A percentile compares a stretch with the other conserved stretches of the same genome.
These are phyloP conservation scores for Lumnitzera littorea DNA, from an alignment of 345 rosid species.

Conservation along the genomic window DNA sequence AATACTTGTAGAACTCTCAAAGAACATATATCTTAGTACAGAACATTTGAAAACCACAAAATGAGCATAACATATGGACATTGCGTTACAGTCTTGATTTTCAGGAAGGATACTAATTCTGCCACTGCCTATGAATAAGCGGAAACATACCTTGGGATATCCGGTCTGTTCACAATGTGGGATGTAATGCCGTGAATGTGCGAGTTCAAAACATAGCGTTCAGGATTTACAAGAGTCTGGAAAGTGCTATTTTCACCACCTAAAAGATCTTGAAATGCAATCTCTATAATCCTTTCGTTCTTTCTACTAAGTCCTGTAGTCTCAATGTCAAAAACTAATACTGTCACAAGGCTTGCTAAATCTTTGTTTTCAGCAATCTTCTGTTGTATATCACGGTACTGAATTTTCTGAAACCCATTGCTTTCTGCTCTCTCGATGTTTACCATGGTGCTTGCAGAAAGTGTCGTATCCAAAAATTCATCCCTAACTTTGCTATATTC, in stretches of 20 bases:
- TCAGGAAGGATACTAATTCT: no score
- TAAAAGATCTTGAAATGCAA: conserved; percentile 68
- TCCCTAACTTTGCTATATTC: conserved; percentile 25
- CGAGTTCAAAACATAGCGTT: conserved; percentile 33
- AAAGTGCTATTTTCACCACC: conserved; percentile 90
- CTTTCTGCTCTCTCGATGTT: conserved; percentile 28
- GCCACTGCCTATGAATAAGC: neutral
- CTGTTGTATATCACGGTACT: conserved; percentile 34
- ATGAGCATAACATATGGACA: no score
- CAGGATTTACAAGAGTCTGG: conserved; percentile 75
- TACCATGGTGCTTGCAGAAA: conserved; percentile 34
- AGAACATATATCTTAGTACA: no score
- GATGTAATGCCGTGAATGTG: conserved; percentile 60
- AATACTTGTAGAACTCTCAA: no score
- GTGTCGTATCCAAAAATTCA: conserved; percentile 31
- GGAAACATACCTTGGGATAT: conserved; percentile 69
- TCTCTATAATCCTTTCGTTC: conserved; percentile 58
- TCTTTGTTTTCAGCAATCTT: conserved; percentile 45
- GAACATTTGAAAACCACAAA: no score
- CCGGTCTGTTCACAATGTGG: conserved; percentile 62
- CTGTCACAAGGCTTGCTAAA: conserved; percentile 44
- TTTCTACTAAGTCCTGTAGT: conserved; percentile 63
- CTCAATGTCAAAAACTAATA: conserved; percentile 62
- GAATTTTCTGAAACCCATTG: conserved; percentile 28
- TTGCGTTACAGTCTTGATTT: no score